A percentile compares a stretch with the other conserved stretches of the same genome.
These are phyloP conservation scores for Mortierella sp. DNA, from an alignment of 371 early-diverging fungal species.

Conservation along the genomic window DNA sequence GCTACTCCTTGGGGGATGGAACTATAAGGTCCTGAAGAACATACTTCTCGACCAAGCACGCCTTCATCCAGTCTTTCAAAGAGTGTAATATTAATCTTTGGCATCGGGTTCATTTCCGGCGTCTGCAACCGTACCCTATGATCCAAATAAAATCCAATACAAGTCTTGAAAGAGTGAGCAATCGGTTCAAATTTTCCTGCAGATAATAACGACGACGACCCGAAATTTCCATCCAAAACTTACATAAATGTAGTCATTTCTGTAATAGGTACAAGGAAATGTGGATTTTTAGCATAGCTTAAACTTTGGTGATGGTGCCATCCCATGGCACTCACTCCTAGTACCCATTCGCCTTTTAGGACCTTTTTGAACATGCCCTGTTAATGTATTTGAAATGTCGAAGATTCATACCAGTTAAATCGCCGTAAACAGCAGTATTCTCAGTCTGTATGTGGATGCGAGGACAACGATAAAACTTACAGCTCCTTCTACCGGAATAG, in stretches of 20 bases:
- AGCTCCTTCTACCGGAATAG: conserved; percentile 85
- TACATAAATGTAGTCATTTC: conserved; percentile 75
- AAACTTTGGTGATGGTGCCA: conserved; percentile 68
- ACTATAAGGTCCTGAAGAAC: conserved; percentile 81
- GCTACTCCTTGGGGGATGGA: conserved; percentile 74
- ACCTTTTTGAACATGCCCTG: conserved; percentile 81
- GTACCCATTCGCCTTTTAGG: conserved; percentile 75
- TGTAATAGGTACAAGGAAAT: conserved; percentile 72
- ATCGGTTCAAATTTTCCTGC: background rate
- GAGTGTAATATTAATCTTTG: conserved; percentile 79
- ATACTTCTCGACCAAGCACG: conserved; percentile 70
- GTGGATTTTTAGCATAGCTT: conserved; percentile 74
- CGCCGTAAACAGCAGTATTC: background rate
- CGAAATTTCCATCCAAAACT: conserved; percentile 11
- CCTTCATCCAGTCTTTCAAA: conserved; percentile 72
- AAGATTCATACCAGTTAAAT: background rate
- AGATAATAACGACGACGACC: background rate
- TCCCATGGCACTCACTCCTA: conserved; percentile 76
- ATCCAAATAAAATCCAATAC: background rate
- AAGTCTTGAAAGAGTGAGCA: background rate
- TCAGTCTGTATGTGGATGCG: background rate
- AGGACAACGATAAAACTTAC: conserved; percentile 59
- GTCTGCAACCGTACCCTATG: conserved; percentile 80
- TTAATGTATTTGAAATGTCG: background rate
- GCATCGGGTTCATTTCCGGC: conserved; percentile 68